Evolutionary conservation across 441 rosid species (phyloP).

Genomic region (Pelargonium cotyledonis): DNA sequence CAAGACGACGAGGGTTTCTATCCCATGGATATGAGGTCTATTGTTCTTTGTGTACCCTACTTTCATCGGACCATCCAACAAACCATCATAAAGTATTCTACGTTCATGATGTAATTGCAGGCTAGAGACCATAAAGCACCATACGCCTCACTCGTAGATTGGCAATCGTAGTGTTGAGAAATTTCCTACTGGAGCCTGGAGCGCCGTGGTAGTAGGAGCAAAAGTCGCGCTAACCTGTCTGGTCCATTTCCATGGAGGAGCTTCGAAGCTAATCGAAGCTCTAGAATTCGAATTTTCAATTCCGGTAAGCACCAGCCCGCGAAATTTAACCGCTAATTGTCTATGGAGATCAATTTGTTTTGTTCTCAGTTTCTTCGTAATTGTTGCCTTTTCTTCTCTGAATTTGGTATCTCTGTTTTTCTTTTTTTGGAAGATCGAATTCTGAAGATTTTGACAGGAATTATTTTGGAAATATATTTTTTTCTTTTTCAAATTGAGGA

Average conservation of each 20-base stretch:
- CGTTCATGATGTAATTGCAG: neutral
- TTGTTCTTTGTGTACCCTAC: neutral
- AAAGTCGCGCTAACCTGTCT: neutral
- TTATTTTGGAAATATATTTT: neutral
- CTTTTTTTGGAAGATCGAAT: neutral
- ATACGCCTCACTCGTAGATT: neutral
- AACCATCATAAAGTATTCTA: neutral
- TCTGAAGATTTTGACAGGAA: neutral
- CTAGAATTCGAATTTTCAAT: constrained; percentile 3
- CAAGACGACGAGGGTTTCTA: neutral
- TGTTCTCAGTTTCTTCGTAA: neutral
- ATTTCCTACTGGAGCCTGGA: neutral
- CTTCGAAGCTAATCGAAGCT: neutral
- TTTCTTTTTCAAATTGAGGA: neutral
- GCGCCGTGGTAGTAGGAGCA: neutral
- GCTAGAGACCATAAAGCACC: neutral
- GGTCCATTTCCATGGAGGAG: neutral
- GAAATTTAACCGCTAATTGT: neutral
- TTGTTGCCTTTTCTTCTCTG: neutral
- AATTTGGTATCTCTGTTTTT: neutral
- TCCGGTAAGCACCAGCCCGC: neutral
- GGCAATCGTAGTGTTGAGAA: neutral
- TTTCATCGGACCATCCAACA: neutral
- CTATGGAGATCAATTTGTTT: neutral
- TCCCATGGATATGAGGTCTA: neutral